These are phyloP conservation scores for Solanum habrochaites DNA, from an alignment of 257 asterid genomes.

Conservation along the genomic window DNA sequence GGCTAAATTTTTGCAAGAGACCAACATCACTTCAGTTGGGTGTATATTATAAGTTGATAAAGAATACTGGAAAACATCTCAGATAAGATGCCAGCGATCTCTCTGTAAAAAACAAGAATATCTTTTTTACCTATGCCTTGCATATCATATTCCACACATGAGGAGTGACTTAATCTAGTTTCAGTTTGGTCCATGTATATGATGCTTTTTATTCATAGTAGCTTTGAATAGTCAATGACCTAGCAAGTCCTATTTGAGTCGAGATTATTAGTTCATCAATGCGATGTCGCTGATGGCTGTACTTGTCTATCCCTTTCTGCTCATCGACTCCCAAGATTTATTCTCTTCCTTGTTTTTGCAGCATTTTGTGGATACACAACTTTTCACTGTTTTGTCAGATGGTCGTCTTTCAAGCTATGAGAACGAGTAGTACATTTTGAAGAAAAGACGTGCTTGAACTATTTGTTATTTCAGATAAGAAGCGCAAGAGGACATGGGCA, in stretches of 20 bases:
- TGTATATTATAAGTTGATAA: background rate
- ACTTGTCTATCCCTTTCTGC: background rate
- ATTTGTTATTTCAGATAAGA: background rate
- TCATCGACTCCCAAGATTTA: background rate
- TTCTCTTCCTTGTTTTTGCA: constrained; percentile 24
- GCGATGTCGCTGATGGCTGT: background rate
- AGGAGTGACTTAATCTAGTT: background rate
- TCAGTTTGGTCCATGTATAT: background rate
- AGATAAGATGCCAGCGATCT: background rate
- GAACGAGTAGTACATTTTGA: constrained; percentile 5
- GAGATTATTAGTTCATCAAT: background rate
- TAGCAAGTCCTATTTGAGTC: background rate
- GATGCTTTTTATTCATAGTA: background rate
- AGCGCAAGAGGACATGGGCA: background rate
- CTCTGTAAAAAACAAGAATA: background rate
- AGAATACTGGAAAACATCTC: background rate
- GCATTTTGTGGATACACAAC: constrained; percentile 79
- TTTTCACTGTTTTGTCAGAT: constrained; percentile 65
- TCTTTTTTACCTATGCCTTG: background rate
- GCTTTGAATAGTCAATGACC: background rate
- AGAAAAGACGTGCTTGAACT: background rate
- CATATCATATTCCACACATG: background rate
- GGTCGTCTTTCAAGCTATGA: constrained; percentile 52
- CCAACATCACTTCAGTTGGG: background rate
- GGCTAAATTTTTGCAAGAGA: background rate